Percentiles rank a stretch among this genome's conserved stretches.
These are phyloP conservation scores for Podospora pseudopauciseta DNA, from an alignment of 495 filamentous ascomycete species.

Conservation along the genomic window DNA sequence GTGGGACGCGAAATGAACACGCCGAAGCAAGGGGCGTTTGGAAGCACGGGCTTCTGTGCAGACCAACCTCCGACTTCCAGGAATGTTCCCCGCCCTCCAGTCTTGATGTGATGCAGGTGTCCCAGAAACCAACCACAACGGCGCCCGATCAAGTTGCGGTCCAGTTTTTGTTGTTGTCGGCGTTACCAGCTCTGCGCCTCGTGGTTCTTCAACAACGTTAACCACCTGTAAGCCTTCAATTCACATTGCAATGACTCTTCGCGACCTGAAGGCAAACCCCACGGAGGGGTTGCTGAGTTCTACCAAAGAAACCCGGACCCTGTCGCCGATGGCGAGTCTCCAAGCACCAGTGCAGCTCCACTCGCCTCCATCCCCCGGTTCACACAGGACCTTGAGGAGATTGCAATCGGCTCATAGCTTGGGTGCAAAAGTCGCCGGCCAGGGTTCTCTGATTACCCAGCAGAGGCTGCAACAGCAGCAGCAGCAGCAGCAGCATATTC, in stretches of 20 bases:
- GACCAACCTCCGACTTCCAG: conserved; percentile 1
- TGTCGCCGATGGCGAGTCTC: conserved; percentile 21
- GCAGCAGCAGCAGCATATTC: conserved; percentile 22
- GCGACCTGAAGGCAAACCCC: conserved; percentile 16
- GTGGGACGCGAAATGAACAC: conserved; percentile 30
- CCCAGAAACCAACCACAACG: conserved; percentile 2
- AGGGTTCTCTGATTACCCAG: conserved; percentile 51
- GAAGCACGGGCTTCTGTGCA: background rate
- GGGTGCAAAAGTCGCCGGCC: conserved; percentile 39
- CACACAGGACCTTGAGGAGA: conserved; percentile 49
- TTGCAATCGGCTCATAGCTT: conserved; percentile 57
- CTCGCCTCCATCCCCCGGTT: conserved; percentile 31
- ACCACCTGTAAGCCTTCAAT: background rate
- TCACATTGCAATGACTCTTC: conserved; percentile 21
- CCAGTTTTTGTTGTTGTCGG: background rate
- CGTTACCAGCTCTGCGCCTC: background rate
- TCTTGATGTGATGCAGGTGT: background rate
- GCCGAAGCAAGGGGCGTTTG: conserved; percentile 7
- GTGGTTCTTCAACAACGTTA: background rate
- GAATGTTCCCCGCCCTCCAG: conserved; percentile 6
- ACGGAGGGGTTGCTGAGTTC: conserved; percentile 39
- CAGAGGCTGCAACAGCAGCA: conserved; percentile 42
- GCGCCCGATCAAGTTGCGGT: background rate
- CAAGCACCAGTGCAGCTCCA: conserved; percentile 28
- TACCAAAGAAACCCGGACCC: conserved; percentile 31